Evolutionary conservation across 2,329 filamentous ascomycete species (phyloP).

Genomic region (Dryadomyces sulphureus): DNA sequence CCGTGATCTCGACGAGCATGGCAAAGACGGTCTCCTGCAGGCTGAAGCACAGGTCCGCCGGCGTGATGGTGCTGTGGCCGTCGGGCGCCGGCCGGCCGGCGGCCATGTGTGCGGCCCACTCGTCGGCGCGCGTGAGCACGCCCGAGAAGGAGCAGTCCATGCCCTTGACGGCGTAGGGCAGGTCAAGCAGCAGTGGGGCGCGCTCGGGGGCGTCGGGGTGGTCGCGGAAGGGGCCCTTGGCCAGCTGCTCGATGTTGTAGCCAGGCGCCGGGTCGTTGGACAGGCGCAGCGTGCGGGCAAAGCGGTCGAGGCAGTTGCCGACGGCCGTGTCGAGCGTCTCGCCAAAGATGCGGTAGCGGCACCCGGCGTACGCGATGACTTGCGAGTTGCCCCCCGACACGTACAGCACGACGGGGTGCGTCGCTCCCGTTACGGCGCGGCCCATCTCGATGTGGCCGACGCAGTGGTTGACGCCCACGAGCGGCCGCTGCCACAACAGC

Average conservation of each 20-base stretch:
- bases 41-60: conserved; percentile 80
- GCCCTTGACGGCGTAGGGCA: conserved; percentile 93
- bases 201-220: conserved; percentile 34
- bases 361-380: conserved; percentile 90
- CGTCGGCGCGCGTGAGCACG: conserved; percentile 72
- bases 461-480: conserved; percentile 95
- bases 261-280: conserved; percentile 93
- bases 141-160: conserved; percentile 98
- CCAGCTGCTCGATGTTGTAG: conserved; percentile 95
- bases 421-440: conserved; percentile 74
- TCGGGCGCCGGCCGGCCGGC: conserved; percentile 27
- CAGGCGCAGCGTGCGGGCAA: conserved; percentile 80
- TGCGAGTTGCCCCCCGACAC: conserved; percentile 94
- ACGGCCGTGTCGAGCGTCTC: conserved; percentile 96
- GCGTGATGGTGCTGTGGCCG: conserved; percentile 53
- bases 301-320: conserved; percentile 91
- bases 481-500: conserved; percentile 72
- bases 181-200: conserved; percentile 57
- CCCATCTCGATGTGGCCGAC: conserved; percentile 99
- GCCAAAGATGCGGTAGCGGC: conserved; percentile 93
- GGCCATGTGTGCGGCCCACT: conserved; percentile 55
- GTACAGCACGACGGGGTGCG: conserved; percentile 89
- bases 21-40: conserved; percentile 91
- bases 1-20: conserved; percentile 97
- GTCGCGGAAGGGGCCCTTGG: conserved; percentile 27